Conservation (phyloP, 306 rosid genomes). For the Cucumis cinereus region DNA sequence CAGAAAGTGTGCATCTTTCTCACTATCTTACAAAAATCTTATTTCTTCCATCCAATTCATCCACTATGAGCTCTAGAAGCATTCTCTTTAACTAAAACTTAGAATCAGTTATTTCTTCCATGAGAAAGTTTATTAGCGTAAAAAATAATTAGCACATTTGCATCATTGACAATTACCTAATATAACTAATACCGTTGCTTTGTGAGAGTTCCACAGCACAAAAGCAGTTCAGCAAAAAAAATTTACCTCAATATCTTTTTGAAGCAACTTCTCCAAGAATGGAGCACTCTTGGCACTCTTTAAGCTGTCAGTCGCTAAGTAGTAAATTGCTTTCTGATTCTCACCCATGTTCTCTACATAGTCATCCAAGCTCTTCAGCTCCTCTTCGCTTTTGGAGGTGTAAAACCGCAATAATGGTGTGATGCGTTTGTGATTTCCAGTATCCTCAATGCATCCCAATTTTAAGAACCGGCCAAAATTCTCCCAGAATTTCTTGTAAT, state of each 20-base stretch:
- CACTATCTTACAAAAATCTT: no score
- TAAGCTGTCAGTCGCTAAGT: slow-evolving; percentile 94
- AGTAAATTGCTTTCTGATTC: slow-evolving; percentile 85
- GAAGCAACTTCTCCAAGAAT: slow-evolving; percentile 82
- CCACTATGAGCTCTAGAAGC: not conserved
- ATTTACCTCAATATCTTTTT: slow-evolving; percentile 81
- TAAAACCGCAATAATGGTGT: slow-evolving; percentile 78
- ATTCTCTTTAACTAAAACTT: not conserved
- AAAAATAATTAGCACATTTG: not conserved
- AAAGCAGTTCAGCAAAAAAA: not conserved
- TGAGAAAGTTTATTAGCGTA: not conserved
- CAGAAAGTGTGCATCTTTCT: no score
- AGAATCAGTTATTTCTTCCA: not conserved
- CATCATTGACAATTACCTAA: not conserved
- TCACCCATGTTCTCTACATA: slow-evolving; percentile 93
- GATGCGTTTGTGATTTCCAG: slow-evolving; percentile 94
- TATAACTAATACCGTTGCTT: not conserved
- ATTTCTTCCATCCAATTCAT: not conserved
- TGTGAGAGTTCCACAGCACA: not conserved
- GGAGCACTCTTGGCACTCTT: slow-evolving; percentile 96
- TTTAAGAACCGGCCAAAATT: slow-evolving; percentile 90
- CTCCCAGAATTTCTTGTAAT: slow-evolving; percentile 98
- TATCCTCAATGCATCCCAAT: slow-evolving; percentile 83
- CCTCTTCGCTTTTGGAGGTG: slow-evolving; percentile 92
- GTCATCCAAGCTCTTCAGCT: slow-evolving; percentile 76